Conservation (phyloP, 2,329 filamentous ascomycete species). For the Ascochyta clinopodiicola region DNA sequence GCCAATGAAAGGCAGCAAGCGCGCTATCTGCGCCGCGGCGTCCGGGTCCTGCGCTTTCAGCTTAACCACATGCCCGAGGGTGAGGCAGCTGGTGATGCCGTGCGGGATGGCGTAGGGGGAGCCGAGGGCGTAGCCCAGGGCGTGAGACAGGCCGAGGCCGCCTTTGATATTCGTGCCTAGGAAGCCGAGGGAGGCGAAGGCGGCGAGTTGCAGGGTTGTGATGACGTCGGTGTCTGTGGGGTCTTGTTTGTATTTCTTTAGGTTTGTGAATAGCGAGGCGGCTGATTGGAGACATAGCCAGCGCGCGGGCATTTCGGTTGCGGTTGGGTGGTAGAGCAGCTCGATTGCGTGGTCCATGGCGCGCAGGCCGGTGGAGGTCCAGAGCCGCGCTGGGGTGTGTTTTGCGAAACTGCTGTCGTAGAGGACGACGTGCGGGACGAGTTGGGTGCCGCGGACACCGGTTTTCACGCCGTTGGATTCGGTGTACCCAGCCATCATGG, state of each 20-base stretch:
- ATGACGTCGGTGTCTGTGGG: conserved; percentile 57
- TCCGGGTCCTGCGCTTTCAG: conserved; percentile 56
- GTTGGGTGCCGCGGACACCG: conserved; percentile 51
- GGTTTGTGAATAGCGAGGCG: conserved; percentile 54
- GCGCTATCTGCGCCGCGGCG: conserved; percentile 55
- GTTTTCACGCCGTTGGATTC: conserved; percentile 58
- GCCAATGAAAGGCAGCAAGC: conserved; percentile 55
- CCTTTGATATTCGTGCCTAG: conserved; percentile 59
- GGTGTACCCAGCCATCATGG: conserved; percentile 60
- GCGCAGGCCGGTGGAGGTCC: conserved; percentile 59
- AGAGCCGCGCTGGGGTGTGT: conserved; percentile 59
- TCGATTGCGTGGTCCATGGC: conserved; percentile 65
- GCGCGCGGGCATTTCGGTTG: conserved; percentile 59
- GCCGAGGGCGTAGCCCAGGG: conserved; percentile 60
- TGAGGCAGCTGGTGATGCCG: conserved; percentile 62
- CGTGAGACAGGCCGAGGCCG: conserved; percentile 57
- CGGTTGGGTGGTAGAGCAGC: conserved; percentile 59
- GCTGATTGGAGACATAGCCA: conserved; percentile 55
- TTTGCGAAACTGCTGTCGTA: conserved; percentile 61
- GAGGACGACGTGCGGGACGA: conserved; percentile 58
- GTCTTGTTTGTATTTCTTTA: conserved; percentile 56
- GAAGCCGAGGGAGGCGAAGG: conserved; percentile 60
- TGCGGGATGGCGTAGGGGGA: conserved; percentile 64
- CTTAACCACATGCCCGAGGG: conserved; percentile 61
- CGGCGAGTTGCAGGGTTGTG: conserved; percentile 60